Conservation (phyloP, 2,329 filamentous ascomycete genomes). For the Diplodia scrobiculata region DNA sequence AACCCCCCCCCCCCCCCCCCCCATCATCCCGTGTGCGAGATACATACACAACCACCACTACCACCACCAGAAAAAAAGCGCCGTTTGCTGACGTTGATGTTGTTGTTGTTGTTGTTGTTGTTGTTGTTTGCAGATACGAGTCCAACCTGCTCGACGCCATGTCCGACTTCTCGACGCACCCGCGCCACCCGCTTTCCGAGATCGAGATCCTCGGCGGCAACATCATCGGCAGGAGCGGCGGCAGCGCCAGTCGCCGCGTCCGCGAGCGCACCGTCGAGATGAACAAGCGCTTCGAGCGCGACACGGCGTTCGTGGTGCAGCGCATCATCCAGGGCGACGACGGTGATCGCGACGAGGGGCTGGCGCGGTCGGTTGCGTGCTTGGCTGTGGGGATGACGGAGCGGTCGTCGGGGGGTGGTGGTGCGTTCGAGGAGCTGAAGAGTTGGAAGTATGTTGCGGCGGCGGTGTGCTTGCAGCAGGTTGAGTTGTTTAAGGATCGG, state of each 20-base stretch:
- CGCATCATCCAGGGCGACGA: conserved; percentile 49
- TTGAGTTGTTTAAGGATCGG: conserved; percentile 41
- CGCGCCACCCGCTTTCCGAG: conserved; percentile 38
- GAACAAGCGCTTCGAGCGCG: conserved; percentile 46
- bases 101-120: no score
- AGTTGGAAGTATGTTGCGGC: conserved; percentile 60
- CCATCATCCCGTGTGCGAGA: no score
- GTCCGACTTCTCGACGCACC: conserved; percentile 41
- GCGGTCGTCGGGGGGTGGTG: conserved; percentile 35
- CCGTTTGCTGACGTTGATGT: no score
- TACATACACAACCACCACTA: no score
- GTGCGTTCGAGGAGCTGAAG: conserved; percentile 42
- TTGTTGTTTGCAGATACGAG: conserved; percentile 51
- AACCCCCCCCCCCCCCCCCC: no score
- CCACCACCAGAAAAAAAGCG: no score
- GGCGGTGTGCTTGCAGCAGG: conserved; percentile 54
- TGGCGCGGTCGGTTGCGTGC: conserved; percentile 56
- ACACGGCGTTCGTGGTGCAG: conserved; percentile 47
- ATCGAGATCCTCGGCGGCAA: conserved; percentile 58
- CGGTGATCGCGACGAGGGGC: conserved; percentile 45
- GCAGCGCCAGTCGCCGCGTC: conserved; percentile 40
- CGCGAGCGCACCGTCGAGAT: conserved; percentile 41
- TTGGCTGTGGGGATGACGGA: conserved; percentile 50
- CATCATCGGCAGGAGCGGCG: conserved; percentile 56
- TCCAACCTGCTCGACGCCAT: conserved; percentile 54